Evolutionary conservation across 75 land plant species (phyloP).

Genomic region (Sequoia sempervirens): DNA sequence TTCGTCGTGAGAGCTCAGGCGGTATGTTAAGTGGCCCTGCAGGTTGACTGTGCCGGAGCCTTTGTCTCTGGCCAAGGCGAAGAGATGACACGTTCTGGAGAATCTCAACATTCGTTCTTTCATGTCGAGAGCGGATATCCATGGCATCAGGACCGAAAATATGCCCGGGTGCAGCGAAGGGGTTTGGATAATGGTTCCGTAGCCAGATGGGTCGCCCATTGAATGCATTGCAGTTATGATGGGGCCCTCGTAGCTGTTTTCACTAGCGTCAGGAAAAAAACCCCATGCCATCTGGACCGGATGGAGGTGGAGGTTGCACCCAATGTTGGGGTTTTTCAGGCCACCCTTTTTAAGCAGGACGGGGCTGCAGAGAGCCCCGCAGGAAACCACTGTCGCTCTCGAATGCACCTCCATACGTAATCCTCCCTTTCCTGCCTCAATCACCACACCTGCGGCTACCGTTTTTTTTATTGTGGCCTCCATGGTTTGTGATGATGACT

Average conservation of each 20-base stretch:
- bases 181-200: constrained; percentile 55
- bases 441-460: constrained; percentile 33
- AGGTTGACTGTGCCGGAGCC: constrained; percentile 45
- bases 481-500: no score
- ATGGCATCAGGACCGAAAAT: constrained; percentile 52
- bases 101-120: constrained; percentile 49
- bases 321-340: constrained; percentile 63
- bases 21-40: constrained; percentile 14
- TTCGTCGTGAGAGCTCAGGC: constrained; percentile 25
- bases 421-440: not conserved
- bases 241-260: constrained; percentile 67
- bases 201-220: constrained; percentile 18
- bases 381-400: constrained; percentile 53
- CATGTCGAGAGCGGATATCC: constrained; percentile 44
- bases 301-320: constrained; percentile 65
- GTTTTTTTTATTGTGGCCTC: constrained; percentile 14
- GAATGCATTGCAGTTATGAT: constrained; percentile 70
- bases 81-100: constrained; percentile 58
- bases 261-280: constrained; percentile 46
- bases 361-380: constrained; percentile 73
- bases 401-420: constrained; percentile 36
- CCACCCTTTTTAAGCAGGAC: constrained; percentile 49
- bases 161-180: constrained; percentile 69
- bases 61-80: constrained; percentile 60
- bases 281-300: constrained; percentile 78